Evolutionary conservation across 768 basidiomycete species (phyloP), one percentile per base, ranked within the genome.

Genomic region (Lactifluus echinatus): DNA sequence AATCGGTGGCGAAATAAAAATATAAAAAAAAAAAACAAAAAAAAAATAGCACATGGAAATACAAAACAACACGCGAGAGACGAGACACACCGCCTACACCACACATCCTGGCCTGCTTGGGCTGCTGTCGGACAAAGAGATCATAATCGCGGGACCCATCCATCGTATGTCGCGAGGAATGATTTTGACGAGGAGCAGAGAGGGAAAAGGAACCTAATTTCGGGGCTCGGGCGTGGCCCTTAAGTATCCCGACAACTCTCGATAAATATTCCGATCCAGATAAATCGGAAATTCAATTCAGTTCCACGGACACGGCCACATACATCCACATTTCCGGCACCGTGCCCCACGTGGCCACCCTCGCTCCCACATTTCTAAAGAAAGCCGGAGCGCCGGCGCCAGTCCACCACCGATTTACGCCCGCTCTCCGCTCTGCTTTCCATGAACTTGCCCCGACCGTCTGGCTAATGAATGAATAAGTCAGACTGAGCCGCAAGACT

Each of bases 71-170:
- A 45, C n/a, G n/a, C n/a, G 39, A 29, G 31, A 42, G 36, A 43
- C 5, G 10, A 10, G 52, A 34, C 77, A 83, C 83, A 63, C 90
- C 89, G 42, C 92, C 89, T 10, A 92, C 86, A 53, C 89, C 89
- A 63, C 89, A 92, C 89, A 91, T 92, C 56, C 89, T 77, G 5
- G 88, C 87, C 71, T 93, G 91, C 71, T 93, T 91, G 2, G 93
- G 93, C 71, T 95, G 88, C 69, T 95, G 92, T 49, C 92, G 78
- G 55, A 95, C 85, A 33, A 77, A 81, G 64, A 95, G 82, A 56
- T 93, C 84, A 69, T 94, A 94, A 57, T 87, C 81, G 69, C 92
- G 93, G 72, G 66, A 55, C 61, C 65, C 66, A 53, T 62, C 63
- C 60, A 64, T 63, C n/a, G 33, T 19, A 21, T 11, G 51, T 52